phyloP scores from a whole-genome alignment of 2,329 filamentous ascomycete genomes.

The Fusarium sulawesiense region DNA sequence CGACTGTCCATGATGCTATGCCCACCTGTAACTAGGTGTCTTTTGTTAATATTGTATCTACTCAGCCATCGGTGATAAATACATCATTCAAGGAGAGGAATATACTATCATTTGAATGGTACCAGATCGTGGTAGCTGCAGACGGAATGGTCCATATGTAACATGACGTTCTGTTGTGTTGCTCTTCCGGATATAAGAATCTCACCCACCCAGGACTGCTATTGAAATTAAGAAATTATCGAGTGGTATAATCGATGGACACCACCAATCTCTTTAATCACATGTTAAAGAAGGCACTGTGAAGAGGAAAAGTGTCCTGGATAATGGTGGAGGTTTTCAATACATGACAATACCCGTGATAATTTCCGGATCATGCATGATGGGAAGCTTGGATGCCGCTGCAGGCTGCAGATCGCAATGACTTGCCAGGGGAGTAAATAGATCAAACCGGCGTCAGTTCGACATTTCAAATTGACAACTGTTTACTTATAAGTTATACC shows the following conservation, averaged over 20 bases:
- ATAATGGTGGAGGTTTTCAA: neutral
- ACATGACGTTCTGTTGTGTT: neutral
- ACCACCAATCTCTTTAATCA: neutral
- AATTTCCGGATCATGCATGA: constrained; percentile 2
- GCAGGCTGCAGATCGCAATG: constrained; percentile 3
- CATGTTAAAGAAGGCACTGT: neutral
- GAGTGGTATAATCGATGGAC: neutral
- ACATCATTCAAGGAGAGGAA: neutral
- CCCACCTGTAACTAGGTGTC: neutral
- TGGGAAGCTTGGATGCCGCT: neutral
- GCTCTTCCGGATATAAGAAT: neutral
- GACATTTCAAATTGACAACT: neutral
- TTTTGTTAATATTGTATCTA: neutral
- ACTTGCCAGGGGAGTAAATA: neutral
- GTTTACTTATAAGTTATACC: neutral
- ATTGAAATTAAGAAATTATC: neutral
- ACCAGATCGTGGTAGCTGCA: neutral
- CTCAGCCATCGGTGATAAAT: neutral
- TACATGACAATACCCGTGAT: neutral
- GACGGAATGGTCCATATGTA: neutral
- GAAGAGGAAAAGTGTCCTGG: neutral
- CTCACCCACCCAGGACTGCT: neutral
- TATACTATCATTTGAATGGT: neutral
- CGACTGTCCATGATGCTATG: neutral
- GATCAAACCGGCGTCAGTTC: neutral